Conservation (phyloP, 2,329 filamentous ascomycete genomes). For the Aureobasidium sp. region DNA sequence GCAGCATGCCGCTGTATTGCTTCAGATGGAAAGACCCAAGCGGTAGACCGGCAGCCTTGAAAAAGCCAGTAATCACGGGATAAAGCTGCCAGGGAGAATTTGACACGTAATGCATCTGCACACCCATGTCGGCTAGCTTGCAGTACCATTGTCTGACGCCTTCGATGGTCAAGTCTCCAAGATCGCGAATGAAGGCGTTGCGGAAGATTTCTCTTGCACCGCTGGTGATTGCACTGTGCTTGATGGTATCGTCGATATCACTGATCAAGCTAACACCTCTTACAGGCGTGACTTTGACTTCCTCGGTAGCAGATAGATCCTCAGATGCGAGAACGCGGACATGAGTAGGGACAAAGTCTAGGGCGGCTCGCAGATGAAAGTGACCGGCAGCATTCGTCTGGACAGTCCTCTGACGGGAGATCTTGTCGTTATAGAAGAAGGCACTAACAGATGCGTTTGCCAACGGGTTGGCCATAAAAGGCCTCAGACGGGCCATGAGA, state of each 20-base stretch:
- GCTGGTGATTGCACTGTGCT: conserved; percentile 80
- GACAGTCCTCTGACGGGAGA: conserved; percentile 76
- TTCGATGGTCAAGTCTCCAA: conserved; percentile 71
- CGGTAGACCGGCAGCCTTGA: conserved; percentile 70
- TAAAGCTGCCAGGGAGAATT: conserved; percentile 98
- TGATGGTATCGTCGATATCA: conserved; percentile 96
- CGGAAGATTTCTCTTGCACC: conserved; percentile 92
- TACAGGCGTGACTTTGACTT: conserved; percentile 68
- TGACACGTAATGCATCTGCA: conserved; percentile 94
- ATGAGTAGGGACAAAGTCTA: conserved; percentile 87
- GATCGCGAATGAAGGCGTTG: conserved; percentile 86
- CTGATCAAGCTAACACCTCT: conserved; percentile 86
- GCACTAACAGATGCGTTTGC: conserved; percentile 72
- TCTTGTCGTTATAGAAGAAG: conserved; percentile 85
- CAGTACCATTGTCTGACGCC: conserved; percentile 89
- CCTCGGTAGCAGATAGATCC: conserved; percentile 69
- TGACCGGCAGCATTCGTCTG: conserved; percentile 84
- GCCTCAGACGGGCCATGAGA: conserved; percentile 76
- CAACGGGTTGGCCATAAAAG: conserved; percentile 81
- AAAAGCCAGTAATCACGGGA: conserved; percentile 78
- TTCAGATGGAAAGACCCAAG: conserved; percentile 90
- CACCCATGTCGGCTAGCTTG: conserved; percentile 66
- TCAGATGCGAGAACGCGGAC: conserved; percentile 82
- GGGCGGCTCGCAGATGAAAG: conserved; percentile 68
- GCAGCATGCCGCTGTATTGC: conserved; percentile 92